Base-by-base conservation (phyloP, 2,329 filamentous ascomycete genomes). In the Apiospora pterosperma region DNA sequence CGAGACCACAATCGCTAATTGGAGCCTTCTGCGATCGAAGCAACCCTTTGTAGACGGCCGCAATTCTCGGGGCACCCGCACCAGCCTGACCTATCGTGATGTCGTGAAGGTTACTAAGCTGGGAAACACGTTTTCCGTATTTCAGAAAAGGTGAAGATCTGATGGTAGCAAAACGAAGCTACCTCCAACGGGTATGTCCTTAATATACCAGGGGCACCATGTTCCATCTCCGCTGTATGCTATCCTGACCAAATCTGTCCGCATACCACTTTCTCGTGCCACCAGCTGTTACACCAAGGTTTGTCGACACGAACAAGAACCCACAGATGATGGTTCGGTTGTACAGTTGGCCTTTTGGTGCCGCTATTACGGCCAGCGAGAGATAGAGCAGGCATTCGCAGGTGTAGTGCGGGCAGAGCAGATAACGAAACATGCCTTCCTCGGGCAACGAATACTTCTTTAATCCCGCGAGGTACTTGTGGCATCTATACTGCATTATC, bases 341-440 rank as follows among this genome's bases (percentile, higher is more conserved):
- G 65, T 92, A 75, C 63, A 85, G 68, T 36, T 81, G 77, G 12
- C 88, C 90, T 8, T 79, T 72, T 0, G 94, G 93, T 1, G 94
- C 93, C 36, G 90, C 88, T 42, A 91, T 76, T 58, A 96, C 78
- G 3, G 92, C 86, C 68, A 99, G 79, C n/a, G 90, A 85, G 23
- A 93, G 74, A 75, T 99, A 98, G 65, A 97, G 87, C 44, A 91
- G 75, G 74, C 92, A 94, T 79, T 98, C 96, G 72, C 90, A 92
- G 4, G 91, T 91, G 77, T 98, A 99, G 78, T 99, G 96, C 21
- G 96, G 93, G 71, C 92, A 96, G 42, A 97, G 79, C 25, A 96
- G 77, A 64, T 83, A 81, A 55, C 82, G 81, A 76, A 98, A 99
- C 64, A 91, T 79, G 3, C 90, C 89, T 66, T 90, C 84, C 2